phyloP scores from a whole-genome alignment of 2,329 filamentous ascomycete species.

The Parafenestella ontariensis region DNA sequence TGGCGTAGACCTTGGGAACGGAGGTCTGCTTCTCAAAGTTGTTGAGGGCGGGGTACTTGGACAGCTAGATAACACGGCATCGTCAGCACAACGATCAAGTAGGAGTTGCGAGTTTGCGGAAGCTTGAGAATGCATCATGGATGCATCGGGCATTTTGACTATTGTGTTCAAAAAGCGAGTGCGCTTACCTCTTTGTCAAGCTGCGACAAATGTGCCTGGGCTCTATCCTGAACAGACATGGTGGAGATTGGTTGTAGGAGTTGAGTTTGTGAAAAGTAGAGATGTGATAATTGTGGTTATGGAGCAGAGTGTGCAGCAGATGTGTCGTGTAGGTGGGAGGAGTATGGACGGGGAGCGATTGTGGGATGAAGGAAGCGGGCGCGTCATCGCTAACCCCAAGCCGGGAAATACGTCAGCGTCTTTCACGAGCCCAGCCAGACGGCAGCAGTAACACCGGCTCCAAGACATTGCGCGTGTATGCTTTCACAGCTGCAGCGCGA shows the following conservation, averaged over 20 bases:
- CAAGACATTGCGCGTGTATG: slow-evolving; percentile 4
- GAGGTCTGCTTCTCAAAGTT: slow-evolving; percentile 85
- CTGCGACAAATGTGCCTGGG: slow-evolving; percentile 76
- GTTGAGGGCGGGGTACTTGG: slow-evolving; percentile 82
- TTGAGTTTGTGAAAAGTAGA: slow-evolving; percentile 5
- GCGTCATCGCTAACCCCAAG: slow-evolving; percentile 47
- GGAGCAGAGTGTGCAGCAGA: slow-evolving; percentile 16
- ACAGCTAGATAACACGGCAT: slow-evolving; percentile 65
- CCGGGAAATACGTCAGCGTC: slow-evolving; percentile 44
- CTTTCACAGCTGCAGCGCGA: slow-evolving; percentile 6
- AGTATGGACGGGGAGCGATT: slow-evolving; percentile 30
- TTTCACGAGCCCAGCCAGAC: slow-evolving; percentile 41
- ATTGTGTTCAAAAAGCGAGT: slow-evolving; percentile 13
- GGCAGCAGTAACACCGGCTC: slow-evolving; percentile 8
- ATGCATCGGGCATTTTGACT: slow-evolving; percentile 9
- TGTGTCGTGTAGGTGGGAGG: slow-evolving; percentile 26
- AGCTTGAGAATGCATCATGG: not conserved
- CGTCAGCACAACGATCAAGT: slow-evolving; percentile 23
- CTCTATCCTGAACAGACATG: slow-evolving; percentile 80
- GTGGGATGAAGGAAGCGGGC: slow-evolving; percentile 36
- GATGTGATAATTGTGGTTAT: slow-evolving; percentile 4
- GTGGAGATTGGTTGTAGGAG: slow-evolving; percentile 38
- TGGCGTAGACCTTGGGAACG: slow-evolving; percentile 84
- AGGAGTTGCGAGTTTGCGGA: not conserved
- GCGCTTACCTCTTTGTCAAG: slow-evolving; percentile 81